Conservation (phyloP, 106 monocot species). For the Narthecium ossifragum region DNA sequence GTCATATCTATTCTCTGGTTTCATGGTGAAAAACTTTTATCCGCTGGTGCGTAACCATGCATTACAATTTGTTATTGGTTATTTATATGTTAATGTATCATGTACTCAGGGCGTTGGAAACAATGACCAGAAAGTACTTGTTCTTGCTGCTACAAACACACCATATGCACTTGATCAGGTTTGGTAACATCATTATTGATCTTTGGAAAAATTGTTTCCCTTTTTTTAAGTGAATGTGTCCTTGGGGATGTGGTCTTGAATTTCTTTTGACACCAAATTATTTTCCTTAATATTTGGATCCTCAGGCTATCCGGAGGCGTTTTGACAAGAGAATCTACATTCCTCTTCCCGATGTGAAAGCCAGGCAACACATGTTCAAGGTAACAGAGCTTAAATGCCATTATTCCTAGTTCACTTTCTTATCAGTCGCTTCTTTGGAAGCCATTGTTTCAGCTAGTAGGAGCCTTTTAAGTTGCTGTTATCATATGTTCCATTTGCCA, state of each 20-base stretch:
- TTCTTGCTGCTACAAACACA: conserved; percentile 83
- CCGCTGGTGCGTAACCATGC: too few relatives aligned
- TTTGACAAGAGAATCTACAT: conserved; percentile 88
- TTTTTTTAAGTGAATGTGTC: not conserved
- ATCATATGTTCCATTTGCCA: too few relatives aligned
- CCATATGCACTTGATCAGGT: conserved; percentile 91
- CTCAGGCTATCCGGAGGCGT: conserved; percentile 67
- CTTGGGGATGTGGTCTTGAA: not conserved
- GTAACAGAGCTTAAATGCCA: too few relatives aligned
- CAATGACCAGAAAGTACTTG: conserved; percentile 80
- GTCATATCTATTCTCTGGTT: not conserved
- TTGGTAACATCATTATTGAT: conserved; percentile 9
- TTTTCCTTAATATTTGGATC: not conserved
- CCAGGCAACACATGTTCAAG: conserved; percentile 91
- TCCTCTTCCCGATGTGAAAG: conserved; percentile 79
- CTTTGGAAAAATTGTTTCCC: too few relatives aligned
- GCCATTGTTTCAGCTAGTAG: too few relatives aligned
- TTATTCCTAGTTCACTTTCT: too few relatives aligned
- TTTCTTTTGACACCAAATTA: not conserved
- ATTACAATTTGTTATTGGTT: not conserved
- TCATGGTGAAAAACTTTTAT: not conserved
- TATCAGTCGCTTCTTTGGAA: too few relatives aligned
- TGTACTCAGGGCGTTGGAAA: conserved; percentile 69
- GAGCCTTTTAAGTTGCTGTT: too few relatives aligned
- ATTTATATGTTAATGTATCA: not conserved